Base-by-base conservation (phyloP, 1,284 basidiomycete genomes). In the Wolfiporia cocos region DNA sequence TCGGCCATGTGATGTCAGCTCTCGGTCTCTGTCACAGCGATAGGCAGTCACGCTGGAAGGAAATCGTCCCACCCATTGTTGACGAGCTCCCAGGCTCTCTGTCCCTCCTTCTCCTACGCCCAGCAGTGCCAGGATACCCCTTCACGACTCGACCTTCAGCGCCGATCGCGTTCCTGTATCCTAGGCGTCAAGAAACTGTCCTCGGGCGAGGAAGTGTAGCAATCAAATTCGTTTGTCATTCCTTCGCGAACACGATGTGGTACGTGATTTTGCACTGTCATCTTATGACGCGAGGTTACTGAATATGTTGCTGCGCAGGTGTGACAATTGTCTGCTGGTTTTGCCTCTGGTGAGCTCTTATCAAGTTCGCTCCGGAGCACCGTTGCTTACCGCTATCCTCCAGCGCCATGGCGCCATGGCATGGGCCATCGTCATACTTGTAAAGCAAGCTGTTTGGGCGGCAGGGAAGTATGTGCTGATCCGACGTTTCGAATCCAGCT, bases 371-470 rank as follows among this genome's bases (percentile, higher is more conserved):
- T n/a, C 5, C 22, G 4, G 29, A 7, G 19, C 7, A 12, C 7
- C 14, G 5, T 22, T 34, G 12, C 15, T 17, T 15, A 28, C 5
- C 11, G 10, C 18, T 6, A 28, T 23, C 21, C 19, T n/a, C 41
- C 53, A 84, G 81, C 73, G 79, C 55, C 76, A 66, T 61, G 85
- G 85, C 57, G 81, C 83, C 42, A 87, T 88, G 53, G 81, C 78
- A 34, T 87, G 81, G 83, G 78, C 68, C 49, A 67, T 78, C 46
- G 52, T 80, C 52, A 77, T 89, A 49, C 69, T 74, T 49, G 82
- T 84, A 62, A 53, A 71, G 63, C n/a, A n/a, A n/a, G n/a, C n/a
- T n/a, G n/a, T n/a, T n/a, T n/a, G n/a, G n/a, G n/a, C n/a, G n/a
- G n/a, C n/a, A n/a, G n/a, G n/a, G n/a, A n/a, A n/a, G n/a, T n/a